Evolutionary conservation across 2,329 filamentous ascomycete species (phyloP), one percentile per base, ranked within the genome.

Genomic region (Sclerotinia glacialis): DNA sequence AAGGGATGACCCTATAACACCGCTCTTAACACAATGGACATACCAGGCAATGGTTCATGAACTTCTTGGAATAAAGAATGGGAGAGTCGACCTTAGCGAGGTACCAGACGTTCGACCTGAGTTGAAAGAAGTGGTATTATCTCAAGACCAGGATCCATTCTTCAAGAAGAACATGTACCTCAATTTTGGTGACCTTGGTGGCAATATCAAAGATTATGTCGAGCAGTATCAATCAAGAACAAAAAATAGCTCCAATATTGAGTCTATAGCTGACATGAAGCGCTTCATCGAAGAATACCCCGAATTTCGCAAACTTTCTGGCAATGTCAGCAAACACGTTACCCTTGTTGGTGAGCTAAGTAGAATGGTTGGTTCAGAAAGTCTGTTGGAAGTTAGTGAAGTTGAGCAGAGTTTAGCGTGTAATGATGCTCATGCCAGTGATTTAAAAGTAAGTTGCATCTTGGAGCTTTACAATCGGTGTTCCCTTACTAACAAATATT

Each of bases 41-140:
- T 99, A 99, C 75, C 95, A 99, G 79, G 95, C 95, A n/a, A 99
- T 99, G 93, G 95, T 99, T 0, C 95, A 99, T 76, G 95, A 99
- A 75, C 81, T 98, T 2, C 83, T 99, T 16, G 95, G 95, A 6
- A 97, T 99, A 71, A 86, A 91, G 67, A 98, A 98, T 76, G 95
- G 95, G n/a, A 86, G 94, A 61, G 95, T 99, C 0, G 90, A 97
- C 75, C 82, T 99, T 44, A 90, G 89, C 69, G 86, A 91, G 65
- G 88, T 97, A 0, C 91, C 91, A 16, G 93, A 96, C 65, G 86
- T 96, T 66, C 84, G 91, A 21, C 90, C 92, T 1, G 94, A 97
- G 77, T 82, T 97, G 64, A 93, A 90, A 75, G 95, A 99, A 79
- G 95, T 99, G 67, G 93, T 98, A 3, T 80, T 99, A 46, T 96